Evolutionary conservation across 768 basidiomycete genomes (phyloP).

Genomic region (Pulveroboletus sp.): DNA sequence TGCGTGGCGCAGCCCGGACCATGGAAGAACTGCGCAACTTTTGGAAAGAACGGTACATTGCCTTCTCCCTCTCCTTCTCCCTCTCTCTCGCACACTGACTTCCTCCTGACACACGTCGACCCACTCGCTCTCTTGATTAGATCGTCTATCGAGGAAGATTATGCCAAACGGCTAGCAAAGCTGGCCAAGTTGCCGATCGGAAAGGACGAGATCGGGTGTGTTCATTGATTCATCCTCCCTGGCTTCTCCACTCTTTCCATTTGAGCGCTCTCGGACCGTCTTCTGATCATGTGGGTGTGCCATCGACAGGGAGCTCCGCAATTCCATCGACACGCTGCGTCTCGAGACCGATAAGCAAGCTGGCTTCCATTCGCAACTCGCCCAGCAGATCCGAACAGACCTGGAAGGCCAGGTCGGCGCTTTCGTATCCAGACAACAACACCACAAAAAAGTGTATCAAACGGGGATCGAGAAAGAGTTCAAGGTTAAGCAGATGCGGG

Average conservation of each 20-base stretch:
- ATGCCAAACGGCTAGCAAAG: conserved; percentile 78
- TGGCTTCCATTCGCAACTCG: conserved; percentile 63
- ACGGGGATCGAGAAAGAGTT: conserved; percentile 81
- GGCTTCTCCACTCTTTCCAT: not conserved
- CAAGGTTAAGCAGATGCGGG: conserved; percentile 85
- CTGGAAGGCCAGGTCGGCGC: conserved; percentile 61
- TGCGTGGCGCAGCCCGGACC: conserved; percentile 80
- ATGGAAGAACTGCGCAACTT: conserved; percentile 84
- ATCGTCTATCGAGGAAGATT: conserved; percentile 90
- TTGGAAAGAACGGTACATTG: conserved; percentile 88
- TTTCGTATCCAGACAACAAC: conserved; percentile 60
- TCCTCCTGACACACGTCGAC: not conserved
- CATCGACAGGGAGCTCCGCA: conserved; percentile 65
- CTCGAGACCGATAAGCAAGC: conserved; percentile 83
- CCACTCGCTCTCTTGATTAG: conserved; percentile 36
- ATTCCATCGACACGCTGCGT: conserved; percentile 73
- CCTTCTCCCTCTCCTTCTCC: not conserved
- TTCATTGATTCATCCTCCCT: conserved; percentile 10
- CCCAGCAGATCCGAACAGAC: conserved; percentile 68
- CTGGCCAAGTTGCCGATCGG: conserved; percentile 75
- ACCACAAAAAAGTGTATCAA: conserved; percentile 72
- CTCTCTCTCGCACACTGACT: not conserved
- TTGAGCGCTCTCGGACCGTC: not conserved
- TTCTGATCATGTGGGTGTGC: conserved; percentile 6
- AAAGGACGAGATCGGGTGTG: conserved; percentile 90